phyloP scores from a whole-genome alignment of 306 rosid species.

The peach (Prunus persica) region Prunus_persica_NCBIv2 NC_034014.1:3812501-3813000 shows the following conservation, averaged over 20 bases:
- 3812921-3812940: neutral
- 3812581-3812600: conserved; percentile 80
- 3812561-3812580: conserved; percentile 78
- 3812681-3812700: neutral
- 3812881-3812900: conserved; percentile 7
- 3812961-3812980: conserved; percentile 2
- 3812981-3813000: conserved; percentile 55
- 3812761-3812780: conserved; percentile 3
- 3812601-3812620: conserved; percentile 65
- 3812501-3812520: conserved; percentile 22
- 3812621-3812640: conserved; percentile 73
- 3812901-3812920: conserved; percentile 9
- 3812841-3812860: conserved; percentile 84
- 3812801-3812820: conserved; percentile 68
- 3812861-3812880: conserved; percentile 42
- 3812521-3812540: conserved; percentile 74
- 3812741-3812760: conserved; percentile 1
- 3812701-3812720: neutral
- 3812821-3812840: conserved; percentile 58
- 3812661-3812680: neutral
- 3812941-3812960: neutral
- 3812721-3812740: neutral
- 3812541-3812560: conserved; percentile 77
- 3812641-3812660: conserved; percentile 61
- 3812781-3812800: conserved; percentile 77